These are phyloP conservation scores for Grosmannia clavigera DNA, from an alignment of 2,329 filamentous ascomycete genomes.

Conservation along the genomic window DNA sequence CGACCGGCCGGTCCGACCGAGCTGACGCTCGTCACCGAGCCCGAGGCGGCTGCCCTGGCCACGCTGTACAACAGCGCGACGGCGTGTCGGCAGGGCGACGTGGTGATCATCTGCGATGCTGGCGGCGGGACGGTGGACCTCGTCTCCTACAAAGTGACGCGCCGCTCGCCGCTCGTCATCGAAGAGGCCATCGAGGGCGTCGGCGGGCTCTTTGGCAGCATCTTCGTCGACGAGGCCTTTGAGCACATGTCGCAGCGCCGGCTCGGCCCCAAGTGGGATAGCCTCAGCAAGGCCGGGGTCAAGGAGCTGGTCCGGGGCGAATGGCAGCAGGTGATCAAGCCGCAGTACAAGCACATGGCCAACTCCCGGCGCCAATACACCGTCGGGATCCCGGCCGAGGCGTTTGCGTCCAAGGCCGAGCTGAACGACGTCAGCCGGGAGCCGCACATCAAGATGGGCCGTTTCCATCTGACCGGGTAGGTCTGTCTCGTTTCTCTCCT, in stretches of 20 bases:
- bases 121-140: slow-evolving; percentile 27
- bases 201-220: slow-evolving; percentile 36
- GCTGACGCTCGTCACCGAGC: slow-evolving; percentile 27
- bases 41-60: slow-evolving; percentile 31
- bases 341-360: slow-evolving; percentile 21
- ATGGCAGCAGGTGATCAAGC: slow-evolving; percentile 25
- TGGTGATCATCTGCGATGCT: slow-evolving; percentile 18
- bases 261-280: slow-evolving; percentile 31
- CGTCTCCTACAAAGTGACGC: slow-evolving; percentile 35
- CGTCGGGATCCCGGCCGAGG: slow-evolving; percentile 9
- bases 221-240: slow-evolving; percentile 37
- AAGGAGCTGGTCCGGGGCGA: slow-evolving; percentile 31
- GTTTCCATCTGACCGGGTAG: slow-evolving; percentile 17
- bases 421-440: slow-evolving; percentile 5
- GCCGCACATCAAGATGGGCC: slow-evolving; percentile 7
- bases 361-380: slow-evolving; percentile 4
- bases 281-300: slow-evolving; percentile 28
- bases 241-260: slow-evolving; percentile 29
- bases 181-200: slow-evolving; percentile 36
- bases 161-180: slow-evolving; percentile 23
- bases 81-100: slow-evolving; percentile 11
- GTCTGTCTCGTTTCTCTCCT: background rate
- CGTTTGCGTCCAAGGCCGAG: slow-evolving; percentile 5
- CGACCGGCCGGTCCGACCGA: slow-evolving; percentile 17
- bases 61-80: slow-evolving; percentile 21